Evolutionary conservation across 2,329 filamentous ascomycete genomes (phyloP).

Genomic region (Arthrocladium fulminans): DNA sequence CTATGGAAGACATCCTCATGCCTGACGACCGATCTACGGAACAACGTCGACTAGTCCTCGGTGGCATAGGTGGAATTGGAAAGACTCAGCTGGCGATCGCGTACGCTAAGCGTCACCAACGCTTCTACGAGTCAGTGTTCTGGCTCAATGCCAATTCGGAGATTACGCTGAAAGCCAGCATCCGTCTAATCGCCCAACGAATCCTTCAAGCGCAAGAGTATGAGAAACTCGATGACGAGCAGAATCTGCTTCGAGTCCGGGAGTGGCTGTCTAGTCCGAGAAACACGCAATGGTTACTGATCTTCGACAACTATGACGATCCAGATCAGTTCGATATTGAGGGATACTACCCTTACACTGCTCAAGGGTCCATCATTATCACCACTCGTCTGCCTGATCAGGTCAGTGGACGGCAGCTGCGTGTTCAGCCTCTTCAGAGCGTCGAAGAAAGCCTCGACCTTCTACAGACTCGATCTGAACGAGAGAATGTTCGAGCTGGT

Average conservation of each 20-base stretch:
- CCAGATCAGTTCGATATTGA: constrained; percentile 12
- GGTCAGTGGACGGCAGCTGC: constrained; percentile 7
- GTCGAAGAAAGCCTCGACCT: constrained; percentile 13
- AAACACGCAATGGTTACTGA: constrained; percentile 22
- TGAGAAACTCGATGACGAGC: constrained; percentile 1
- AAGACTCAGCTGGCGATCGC: constrained; percentile 38
- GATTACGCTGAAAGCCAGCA: constrained; percentile 30
- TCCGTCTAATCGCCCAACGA: constrained; percentile 9
- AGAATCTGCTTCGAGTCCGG: background rate
- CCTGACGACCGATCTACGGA: background rate
- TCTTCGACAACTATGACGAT: constrained; percentile 23
- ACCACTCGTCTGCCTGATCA: constrained; percentile 17
- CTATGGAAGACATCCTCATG: background rate
- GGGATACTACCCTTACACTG: constrained; percentile 13
- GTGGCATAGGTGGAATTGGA: constrained; percentile 40
- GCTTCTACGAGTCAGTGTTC: constrained; percentile 33
- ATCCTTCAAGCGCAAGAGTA: constrained; percentile 1
- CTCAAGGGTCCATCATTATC: constrained; percentile 20
- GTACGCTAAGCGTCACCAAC: constrained; percentile 29
- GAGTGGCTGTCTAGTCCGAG: constrained; percentile 14
- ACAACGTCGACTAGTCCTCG: constrained; percentile 23
- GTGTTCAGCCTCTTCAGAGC: constrained; percentile 2
- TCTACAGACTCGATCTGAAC: constrained; percentile 10
- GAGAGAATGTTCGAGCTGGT: constrained; percentile 10
- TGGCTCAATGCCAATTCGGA: constrained; percentile 38